These are phyloP conservation scores for Neonectria hederae DNA, from an alignment of 2,329 filamentous ascomycete genomes.

Conservation along the genomic window DNA sequence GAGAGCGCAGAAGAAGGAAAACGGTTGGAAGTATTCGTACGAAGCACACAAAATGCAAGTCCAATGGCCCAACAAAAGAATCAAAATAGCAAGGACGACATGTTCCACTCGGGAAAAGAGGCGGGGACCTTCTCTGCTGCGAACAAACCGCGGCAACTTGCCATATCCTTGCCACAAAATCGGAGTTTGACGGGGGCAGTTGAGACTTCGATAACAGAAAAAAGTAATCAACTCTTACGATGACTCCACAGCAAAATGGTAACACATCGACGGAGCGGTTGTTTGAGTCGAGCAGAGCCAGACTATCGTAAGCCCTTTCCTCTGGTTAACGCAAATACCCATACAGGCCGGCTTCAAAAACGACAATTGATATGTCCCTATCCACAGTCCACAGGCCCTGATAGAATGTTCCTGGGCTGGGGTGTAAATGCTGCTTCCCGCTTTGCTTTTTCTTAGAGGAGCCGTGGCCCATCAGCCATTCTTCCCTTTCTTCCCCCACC, in stretches of 20 bases:
- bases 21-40: neutral
- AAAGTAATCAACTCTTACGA: slow-evolving; percentile 16
- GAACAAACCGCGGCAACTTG: neutral
- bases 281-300: slow-evolving; percentile 7
- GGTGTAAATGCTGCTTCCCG: slow-evolving; percentile 13
- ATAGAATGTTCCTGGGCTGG: slow-evolving; percentile 17
- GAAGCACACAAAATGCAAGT: slow-evolving; percentile 1
- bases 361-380: slow-evolving; percentile 7
- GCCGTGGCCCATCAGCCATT: neutral
- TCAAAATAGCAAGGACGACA: neutral
- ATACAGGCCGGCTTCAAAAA: slow-evolving; percentile 13
- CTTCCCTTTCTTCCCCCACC: neutral
- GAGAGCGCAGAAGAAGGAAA: slow-evolving; percentile 23
- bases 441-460: slow-evolving; percentile 21
- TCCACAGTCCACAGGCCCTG: neutral
- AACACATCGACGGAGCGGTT: neutral
- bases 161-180: slow-evolving; percentile 13
- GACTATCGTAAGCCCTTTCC: neutral
- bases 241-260: slow-evolving; percentile 10
- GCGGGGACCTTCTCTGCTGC: neutral
- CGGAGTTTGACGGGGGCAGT: slow-evolving; percentile 17
- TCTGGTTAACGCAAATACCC: slow-evolving; percentile 25
- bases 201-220: slow-evolving; percentile 15
- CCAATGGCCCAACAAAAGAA: neutral
- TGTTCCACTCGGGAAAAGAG: neutral